Evolutionary conservation across 805 yeast species (phyloP).

Genomic region (Schwanniomyces occidentalis): DNA sequence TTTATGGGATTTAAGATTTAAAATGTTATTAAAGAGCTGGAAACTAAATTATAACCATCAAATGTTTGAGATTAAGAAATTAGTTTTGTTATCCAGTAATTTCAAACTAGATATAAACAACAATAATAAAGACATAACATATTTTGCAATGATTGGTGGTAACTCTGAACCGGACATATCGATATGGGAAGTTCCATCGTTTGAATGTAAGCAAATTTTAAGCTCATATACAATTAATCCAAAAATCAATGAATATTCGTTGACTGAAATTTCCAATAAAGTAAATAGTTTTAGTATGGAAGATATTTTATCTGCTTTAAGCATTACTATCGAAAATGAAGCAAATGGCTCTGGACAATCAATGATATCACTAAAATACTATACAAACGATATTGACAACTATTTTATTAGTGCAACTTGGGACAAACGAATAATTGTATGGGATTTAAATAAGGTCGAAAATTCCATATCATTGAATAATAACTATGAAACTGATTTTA

Average conservation of each 20-base stretch:
- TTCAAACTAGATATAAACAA: constrained; percentile 29
- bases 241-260: constrained; percentile 21
- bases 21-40: constrained; percentile 60
- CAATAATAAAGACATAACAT: constrained; percentile 1
- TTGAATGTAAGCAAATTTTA: constrained; percentile 50
- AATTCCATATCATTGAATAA: constrained; percentile 14
- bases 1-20: constrained; percentile 81
- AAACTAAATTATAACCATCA: constrained; percentile 38
- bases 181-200: constrained; percentile 72
- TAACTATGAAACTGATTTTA: not conserved
- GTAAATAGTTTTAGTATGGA: constrained; percentile 14
- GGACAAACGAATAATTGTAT: constrained; percentile 26
- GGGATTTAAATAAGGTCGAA: constrained; percentile 23
- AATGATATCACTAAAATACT: not conserved
- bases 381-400: constrained; percentile 4
- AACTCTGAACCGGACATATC: constrained; percentile 50
- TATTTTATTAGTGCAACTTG: constrained; percentile 26
- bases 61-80: constrained; percentile 45
- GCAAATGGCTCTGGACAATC: not conserved
- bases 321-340: constrained; percentile 9
- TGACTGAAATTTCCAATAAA: constrained; percentile 19
- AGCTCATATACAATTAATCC: constrained; percentile 20
- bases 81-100: constrained; percentile 45
- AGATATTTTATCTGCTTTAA: constrained; percentile 13
- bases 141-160: constrained; percentile 12